A percentile compares a stretch with the other conserved stretches of the same genome.
These are phyloP conservation scores for Thielaviopsis euricoi DNA, from an alignment of 2,329 filamentous ascomycete species.

Conservation along the genomic window DNA sequence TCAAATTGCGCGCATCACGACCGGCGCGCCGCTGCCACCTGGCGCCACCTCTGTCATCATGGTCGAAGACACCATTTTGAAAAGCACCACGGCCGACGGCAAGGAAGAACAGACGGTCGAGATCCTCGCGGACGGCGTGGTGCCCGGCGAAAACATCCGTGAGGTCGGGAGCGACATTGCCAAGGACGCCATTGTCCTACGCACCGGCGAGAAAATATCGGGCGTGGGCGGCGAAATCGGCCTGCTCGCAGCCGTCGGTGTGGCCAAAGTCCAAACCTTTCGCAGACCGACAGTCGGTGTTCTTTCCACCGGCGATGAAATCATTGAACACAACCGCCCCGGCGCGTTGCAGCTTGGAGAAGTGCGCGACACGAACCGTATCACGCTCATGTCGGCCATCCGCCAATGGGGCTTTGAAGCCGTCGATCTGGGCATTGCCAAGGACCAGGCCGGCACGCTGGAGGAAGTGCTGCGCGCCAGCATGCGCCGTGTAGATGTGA, in stretches of 20 bases:
- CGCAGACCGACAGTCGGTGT: conserved; percentile 67
- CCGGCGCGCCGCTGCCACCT: conserved; percentile 75
- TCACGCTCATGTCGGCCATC: conserved; percentile 67
- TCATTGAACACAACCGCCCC: conserved; percentile 55
- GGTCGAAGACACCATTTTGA: conserved; percentile 79
- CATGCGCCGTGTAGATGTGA: conserved; percentile 57
- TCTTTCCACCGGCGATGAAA: conserved; percentile 87
- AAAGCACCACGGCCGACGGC: conserved; percentile 59
- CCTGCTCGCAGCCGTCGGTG: conserved; percentile 71
- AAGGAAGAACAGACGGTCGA: conserved; percentile 77
- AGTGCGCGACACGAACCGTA: conserved; percentile 85
- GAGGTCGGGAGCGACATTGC: conserved; percentile 81
- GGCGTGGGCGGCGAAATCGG: conserved; percentile 83
- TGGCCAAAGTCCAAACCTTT: conserved; percentile 53
- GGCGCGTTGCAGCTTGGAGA: conserved; percentile 57
- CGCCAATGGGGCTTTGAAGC: conserved; percentile 59
- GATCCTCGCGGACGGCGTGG: conserved; percentile 62
- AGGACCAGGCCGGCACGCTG: conserved; percentile 54
- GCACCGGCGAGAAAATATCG: conserved; percentile 66
- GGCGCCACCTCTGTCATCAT: conserved; percentile 81
- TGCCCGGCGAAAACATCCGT: conserved; percentile 70
- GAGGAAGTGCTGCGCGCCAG: conserved; percentile 64
- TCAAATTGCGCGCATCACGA: conserved; percentile 79
- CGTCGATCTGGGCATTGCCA: conserved; percentile 73
- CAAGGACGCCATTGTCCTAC: conserved; percentile 51